Conservation (phyloP, 2,329 filamentous ascomycete species). For the Nemania sp. region DNA sequence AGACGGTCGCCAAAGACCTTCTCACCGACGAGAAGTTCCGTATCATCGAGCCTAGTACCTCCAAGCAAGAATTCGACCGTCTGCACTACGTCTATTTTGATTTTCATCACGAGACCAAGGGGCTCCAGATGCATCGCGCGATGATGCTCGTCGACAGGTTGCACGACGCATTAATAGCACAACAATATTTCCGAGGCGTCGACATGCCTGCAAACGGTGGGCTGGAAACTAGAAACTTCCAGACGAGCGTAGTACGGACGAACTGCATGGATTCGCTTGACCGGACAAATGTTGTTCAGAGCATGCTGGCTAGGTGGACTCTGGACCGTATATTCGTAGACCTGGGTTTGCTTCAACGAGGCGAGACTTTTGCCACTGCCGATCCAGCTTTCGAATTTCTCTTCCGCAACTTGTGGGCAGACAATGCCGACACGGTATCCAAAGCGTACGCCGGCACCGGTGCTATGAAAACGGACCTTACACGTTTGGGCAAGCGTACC, state of each 20-base stretch:
- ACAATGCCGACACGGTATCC: slow-evolving; percentile 96
- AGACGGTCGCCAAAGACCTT: slow-evolving; percentile 67
- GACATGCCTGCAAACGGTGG: slow-evolving; percentile 79
- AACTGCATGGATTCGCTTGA: slow-evolving; percentile 99
- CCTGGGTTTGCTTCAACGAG: slow-evolving; percentile 74
- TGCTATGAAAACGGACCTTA: slow-evolving; percentile 97
- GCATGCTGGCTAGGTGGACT: slow-evolving; percentile 90
- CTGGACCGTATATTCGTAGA: slow-evolving; percentile 89
- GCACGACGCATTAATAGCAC: slow-evolving; percentile 72
- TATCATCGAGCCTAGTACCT: slow-evolving; percentile 68
- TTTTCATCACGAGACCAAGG: slow-evolving; percentile 97
- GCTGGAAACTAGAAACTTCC: slow-evolving; percentile 78
- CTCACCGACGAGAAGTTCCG: slow-evolving; percentile 80
- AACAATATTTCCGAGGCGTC: slow-evolving; percentile 91
- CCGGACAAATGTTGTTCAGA: slow-evolving; percentile 96
- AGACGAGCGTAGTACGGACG: slow-evolving; percentile 90
- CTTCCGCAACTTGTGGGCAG: slow-evolving; percentile 97
- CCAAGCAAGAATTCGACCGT: slow-evolving; percentile 70
- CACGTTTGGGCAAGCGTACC: slow-evolving; percentile 88
- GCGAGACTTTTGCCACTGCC: slow-evolving; percentile 75
- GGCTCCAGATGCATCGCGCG: slow-evolving; percentile 89
- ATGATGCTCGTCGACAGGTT: slow-evolving; percentile 84
- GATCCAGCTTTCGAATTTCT: slow-evolving; percentile 83
- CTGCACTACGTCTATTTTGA: slow-evolving; percentile 98
- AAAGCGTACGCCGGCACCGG: slow-evolving; percentile 93